Evolutionary conservation across 805 yeast genomes (phyloP).

Genomic region (Yarrowia sp.): DNA sequence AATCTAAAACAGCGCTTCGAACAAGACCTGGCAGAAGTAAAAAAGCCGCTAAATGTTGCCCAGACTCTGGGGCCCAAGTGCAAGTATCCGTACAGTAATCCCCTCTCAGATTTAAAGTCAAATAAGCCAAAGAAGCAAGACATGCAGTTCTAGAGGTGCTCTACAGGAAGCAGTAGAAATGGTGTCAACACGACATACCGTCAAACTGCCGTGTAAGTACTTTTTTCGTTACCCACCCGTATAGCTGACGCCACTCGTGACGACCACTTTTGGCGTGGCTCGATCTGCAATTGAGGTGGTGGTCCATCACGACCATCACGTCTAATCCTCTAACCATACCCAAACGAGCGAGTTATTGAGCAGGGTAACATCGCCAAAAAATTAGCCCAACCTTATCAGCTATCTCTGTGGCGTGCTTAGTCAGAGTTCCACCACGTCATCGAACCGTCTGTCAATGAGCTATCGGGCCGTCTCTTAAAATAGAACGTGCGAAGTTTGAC

Average conservation of each 20-base stretch:
- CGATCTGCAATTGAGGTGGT: conserved; percentile 1
- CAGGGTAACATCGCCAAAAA: background rate
- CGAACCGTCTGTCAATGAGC: background rate
- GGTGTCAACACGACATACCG: too few species aligned
- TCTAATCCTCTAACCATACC: conserved; percentile 1
- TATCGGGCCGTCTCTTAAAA: background rate
- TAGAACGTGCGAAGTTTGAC: too few species aligned
- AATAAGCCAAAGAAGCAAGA: too few species aligned
- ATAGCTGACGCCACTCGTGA: too few species aligned
- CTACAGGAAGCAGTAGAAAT: too few species aligned
- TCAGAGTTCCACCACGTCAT: conserved; percentile 7
- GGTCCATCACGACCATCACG: background rate
- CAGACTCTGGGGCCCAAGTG: too few species aligned
- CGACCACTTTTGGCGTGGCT: too few species aligned
- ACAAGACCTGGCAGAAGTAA: background rate
- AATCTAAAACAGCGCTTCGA: background rate
- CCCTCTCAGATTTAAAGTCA: too few species aligned
- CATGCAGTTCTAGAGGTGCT: too few species aligned
- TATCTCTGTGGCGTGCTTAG: conserved; percentile 3
- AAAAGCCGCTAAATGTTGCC: conserved; percentile 25
- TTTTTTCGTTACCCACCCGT: too few species aligned
- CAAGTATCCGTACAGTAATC: too few species aligned
- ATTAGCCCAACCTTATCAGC: conserved; percentile 1
- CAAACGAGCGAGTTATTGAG: conserved; percentile 4
- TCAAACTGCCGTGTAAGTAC: too few species aligned